Base-by-base conservation (phyloP, 2,329 filamentous ascomycete genomes). In the Diaporthe citri region DNA sequence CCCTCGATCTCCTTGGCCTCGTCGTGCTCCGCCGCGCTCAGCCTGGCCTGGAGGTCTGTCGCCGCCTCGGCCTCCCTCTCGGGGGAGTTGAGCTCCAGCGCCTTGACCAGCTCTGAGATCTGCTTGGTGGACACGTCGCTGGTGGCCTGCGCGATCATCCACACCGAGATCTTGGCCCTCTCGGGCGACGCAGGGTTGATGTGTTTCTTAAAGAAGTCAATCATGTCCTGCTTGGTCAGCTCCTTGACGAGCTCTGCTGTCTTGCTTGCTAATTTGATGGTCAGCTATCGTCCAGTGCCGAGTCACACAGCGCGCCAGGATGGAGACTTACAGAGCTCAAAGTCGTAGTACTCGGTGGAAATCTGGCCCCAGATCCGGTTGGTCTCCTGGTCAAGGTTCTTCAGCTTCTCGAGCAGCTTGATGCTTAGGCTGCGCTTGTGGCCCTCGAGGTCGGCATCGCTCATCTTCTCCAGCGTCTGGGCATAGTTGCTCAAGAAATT, bases 361-460 rank as follows among this genome's bases (percentile, higher is more conserved):
- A 99, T 95, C 80, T 98, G 95, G 69, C 88, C 89, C 96, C 95
- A 98, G 82, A 97, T 93, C 59, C 95, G 90, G 73, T 88, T 90
- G 7, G 93, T 95, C 85, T 99, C 97, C 78, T 96, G 93, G 75
- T 93, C 90, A 62, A 99, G 86, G 78, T 98, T 98, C 88, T 98
- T 98, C 79, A 97, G 84, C 84, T 97, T 98, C 85, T 98, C 96
- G 31, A 97, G 86, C 22, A 95, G 88, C 85, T 95, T 95, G 81
- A 94, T 95, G 80, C 98, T 92, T 56, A 98, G 87, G 80, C 95
- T 97, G 79, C 94, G 90, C 86, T 98, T 98, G 86, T 98, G 95
- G 64, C 92, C 92, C 81, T 98, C 95, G 79, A 99, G 98, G 13
- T 96, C 95, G 1, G 91, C 87, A 2, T 96, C 92, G 4, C 89